These are phyloP conservation scores for Aaosphaeria arxii DNA, from an alignment of 2,329 filamentous ascomycete species.

Conservation along the genomic window DNA sequence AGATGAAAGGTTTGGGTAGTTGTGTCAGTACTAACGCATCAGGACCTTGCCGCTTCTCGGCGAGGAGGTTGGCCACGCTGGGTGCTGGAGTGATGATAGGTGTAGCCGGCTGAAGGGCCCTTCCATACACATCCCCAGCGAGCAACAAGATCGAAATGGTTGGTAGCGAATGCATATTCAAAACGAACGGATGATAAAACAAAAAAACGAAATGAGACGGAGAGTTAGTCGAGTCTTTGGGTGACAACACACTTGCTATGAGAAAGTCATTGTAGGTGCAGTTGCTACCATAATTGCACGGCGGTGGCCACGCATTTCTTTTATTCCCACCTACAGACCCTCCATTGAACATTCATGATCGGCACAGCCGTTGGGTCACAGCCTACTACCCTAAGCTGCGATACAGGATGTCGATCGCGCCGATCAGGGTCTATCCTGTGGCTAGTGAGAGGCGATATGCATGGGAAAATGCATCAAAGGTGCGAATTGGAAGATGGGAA, in stretches of 20 bases:
- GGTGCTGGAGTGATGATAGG: conserved; percentile 30
- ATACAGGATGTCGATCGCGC: background rate
- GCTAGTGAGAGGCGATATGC: background rate
- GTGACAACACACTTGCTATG: background rate
- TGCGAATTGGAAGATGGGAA: too few species aligned
- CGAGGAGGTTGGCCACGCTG: conserved; percentile 1
- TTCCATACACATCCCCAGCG: conserved; percentile 1
- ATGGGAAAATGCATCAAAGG: too few species aligned
- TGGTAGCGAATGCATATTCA: conserved; percentile 1
- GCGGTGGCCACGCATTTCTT: background rate
- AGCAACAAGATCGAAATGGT: background rate
- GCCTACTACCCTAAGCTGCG: background rate
- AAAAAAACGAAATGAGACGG: background rate
- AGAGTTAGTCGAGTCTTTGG: background rate
- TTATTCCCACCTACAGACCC: background rate
- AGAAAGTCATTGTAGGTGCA: background rate
- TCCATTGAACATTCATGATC: background rate
- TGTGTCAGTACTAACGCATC: conserved; percentile 25
- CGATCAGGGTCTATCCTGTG: background rate
- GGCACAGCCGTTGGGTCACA: background rate
- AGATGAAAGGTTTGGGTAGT: background rate
- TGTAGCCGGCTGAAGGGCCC: conserved; percentile 8
- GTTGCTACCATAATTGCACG: background rate
- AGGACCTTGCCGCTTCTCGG: conserved; percentile 17
- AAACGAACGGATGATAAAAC: background rate